Evolutionary conservation across 495 filamentous ascomycete genomes (phyloP), one percentile per base, ranked within the genome.

Genomic region (Extremus antarcticus): DNA sequence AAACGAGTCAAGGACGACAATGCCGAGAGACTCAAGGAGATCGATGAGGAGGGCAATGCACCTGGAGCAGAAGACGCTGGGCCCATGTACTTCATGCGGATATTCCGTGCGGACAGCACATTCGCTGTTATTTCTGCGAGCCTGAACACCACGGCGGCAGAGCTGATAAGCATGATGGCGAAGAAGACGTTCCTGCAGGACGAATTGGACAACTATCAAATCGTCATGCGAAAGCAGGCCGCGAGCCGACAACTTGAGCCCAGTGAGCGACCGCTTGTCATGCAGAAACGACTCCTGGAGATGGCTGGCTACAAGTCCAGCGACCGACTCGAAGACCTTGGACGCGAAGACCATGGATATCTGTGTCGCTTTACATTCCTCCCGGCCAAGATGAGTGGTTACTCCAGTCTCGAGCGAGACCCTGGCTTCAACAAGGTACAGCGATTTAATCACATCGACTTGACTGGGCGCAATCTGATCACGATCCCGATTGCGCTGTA

Each of bases 261-360:
- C 8, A 77, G 76, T 24, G 94, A 99, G 68, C 78, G 84, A 35
- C 94, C 94, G 10, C 79, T 99, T 20, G 75, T 88, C 40, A 89
- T 99, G 61, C 94, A 99, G 65, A 97, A 95, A 68, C 80, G 83
- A 25, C 75, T 99, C 23, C 76, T 99, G 8, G 86, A 95, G 68
- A 88, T 96, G 69, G 85, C 89, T 25, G 92, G 92, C 13, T 98
- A 95, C 65, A 85, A 84, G n/a, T 78, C 85, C 25, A 81, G 80
- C 21, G 94, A 99, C 65, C 80, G 79, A 39, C 81, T 97, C 41
- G 91, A 96, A 63, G 92, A 96, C 55, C 82, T 99, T 50, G 92
- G 92, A n/a, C 81, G 92, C 43, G 92, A 99, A 67, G 92, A 99
- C 68, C 94, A 96, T 68, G 91, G 90, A 63, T 97, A 97, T 61